Conservation (phyloP, 2,329 filamentous ascomycete species). For the Colletotrichum sp. region DNA sequence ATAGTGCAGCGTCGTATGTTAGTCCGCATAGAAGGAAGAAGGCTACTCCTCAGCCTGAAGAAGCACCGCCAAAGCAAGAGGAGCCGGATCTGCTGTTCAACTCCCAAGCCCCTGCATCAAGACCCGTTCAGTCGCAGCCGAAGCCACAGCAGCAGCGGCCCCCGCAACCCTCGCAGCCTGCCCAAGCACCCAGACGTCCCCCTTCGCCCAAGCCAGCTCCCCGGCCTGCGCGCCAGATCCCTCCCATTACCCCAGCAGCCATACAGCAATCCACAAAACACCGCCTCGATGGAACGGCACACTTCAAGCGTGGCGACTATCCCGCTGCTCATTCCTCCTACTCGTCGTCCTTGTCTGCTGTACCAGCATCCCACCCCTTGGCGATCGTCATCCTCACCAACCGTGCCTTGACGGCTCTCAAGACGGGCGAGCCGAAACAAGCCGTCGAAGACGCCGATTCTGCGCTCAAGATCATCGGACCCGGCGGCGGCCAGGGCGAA, state of each 20-base stretch:
- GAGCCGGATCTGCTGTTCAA: constrained; percentile 71
- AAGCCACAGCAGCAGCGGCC: constrained; percentile 33
- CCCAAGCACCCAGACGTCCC: constrained; percentile 37
- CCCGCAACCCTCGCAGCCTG: constrained; percentile 39
- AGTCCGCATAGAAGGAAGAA: constrained; percentile 85
- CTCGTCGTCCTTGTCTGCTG: constrained; percentile 72
- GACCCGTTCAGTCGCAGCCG: constrained; percentile 37
- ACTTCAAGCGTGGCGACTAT: constrained; percentile 95
- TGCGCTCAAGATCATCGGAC: constrained; percentile 80
- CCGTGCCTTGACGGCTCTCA: constrained; percentile 85
- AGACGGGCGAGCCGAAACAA: constrained; percentile 89
- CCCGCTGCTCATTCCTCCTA: constrained; percentile 85
- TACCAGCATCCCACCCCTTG: constrained; percentile 82
- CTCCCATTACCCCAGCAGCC: constrained; percentile 70
- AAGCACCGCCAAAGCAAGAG: constrained; percentile 43
- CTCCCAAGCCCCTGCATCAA: constrained; percentile 36
- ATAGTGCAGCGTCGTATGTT: constrained; percentile 83
- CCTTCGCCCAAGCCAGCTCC: constrained; percentile 45
- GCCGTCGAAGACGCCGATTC: constrained; percentile 85
- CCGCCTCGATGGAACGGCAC: constrained; percentile 80
- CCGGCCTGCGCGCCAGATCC: constrained; percentile 63
- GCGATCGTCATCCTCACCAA: constrained; percentile 91
- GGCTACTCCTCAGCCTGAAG: constrained; percentile 49
- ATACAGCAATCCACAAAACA: constrained; percentile 79
- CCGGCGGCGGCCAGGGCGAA: constrained; percentile 79